Conservation (phyloP, 495 filamentous ascomycete genomes). For the Xylaria flabelliformis region DNA sequence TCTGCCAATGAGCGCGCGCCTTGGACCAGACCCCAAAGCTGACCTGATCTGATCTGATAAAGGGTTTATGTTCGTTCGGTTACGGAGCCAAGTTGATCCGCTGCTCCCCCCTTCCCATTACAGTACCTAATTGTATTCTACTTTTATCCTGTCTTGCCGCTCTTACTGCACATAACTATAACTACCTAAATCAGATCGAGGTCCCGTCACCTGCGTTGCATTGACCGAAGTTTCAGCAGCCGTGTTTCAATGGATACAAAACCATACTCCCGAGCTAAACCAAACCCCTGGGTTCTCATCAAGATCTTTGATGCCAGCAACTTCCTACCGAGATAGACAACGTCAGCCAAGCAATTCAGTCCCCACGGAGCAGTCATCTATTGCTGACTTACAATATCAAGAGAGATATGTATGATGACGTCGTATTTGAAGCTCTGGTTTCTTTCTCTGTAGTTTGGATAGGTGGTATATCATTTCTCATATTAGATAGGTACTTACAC, state of each 20-base stretch:
- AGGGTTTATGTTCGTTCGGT: neutral
- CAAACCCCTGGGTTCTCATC: constrained; percentile 17
- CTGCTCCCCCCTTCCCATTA: neutral
- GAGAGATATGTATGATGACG: neutral
- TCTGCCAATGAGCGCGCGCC: neutral
- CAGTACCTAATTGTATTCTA: neutral
- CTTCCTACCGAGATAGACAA: neutral
- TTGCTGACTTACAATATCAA: neutral
- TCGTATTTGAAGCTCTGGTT: neutral
- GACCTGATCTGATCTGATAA: neutral
- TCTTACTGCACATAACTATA: neutral
- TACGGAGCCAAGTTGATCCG: constrained; percentile 21
- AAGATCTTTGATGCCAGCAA: neutral
- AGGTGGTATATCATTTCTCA: neutral
- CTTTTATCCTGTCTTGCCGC: neutral
- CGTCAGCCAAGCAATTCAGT: neutral
- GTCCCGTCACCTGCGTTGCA: constrained; percentile 19
- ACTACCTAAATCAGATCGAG: neutral
- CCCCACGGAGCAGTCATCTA: too few relatives aligned
- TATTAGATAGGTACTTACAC: neutral
- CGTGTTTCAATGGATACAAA: constrained; percentile 1
- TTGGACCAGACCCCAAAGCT: neutral
- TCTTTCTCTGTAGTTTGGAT: neutral
- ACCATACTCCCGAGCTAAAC: constrained; percentile 10
- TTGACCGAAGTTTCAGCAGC: constrained; percentile 21